Conservation (phyloP, 1,284 basidiomycete species). For the Cutaneotrichosporon sp. region DNA sequence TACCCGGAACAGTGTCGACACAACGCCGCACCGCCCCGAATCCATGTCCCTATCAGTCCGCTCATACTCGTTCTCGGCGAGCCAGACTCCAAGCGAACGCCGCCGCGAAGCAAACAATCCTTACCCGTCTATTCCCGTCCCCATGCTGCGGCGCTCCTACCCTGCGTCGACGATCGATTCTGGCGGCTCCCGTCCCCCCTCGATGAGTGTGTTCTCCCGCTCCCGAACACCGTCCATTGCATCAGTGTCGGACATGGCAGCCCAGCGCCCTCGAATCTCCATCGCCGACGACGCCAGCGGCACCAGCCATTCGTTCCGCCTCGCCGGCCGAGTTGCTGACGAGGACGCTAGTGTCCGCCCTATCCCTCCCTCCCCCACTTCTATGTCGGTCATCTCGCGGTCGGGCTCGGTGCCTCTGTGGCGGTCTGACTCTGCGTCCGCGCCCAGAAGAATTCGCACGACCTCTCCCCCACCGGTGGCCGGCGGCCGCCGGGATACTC, state of each 20-base stretch:
- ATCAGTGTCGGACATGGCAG: slow-evolving; percentile 18
- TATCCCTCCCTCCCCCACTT: slow-evolving; percentile 74
- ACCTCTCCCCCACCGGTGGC: not conserved
- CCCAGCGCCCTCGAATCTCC: slow-evolving; percentile 14
- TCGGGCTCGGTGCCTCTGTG: slow-evolving; percentile 18
- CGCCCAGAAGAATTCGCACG: not conserved
- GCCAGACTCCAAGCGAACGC: slow-evolving; percentile 18
- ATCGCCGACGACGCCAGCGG: slow-evolving; percentile 18
- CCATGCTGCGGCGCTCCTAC: slow-evolving; percentile 19
- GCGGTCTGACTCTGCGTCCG: slow-evolving; percentile 9
- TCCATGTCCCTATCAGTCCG: slow-evolving; percentile 47
- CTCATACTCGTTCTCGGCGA: slow-evolving; percentile 17
- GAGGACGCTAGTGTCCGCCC: slow-evolving; percentile 84
- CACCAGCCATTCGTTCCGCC: not conserved
- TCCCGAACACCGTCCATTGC: slow-evolving; percentile 29
- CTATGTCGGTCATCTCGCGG: slow-evolving; percentile 28
- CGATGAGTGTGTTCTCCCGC: slow-evolving; percentile 24
- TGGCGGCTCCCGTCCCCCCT: slow-evolving; percentile 18
- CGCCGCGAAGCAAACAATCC: slow-evolving; percentile 42
- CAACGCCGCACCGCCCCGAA: slow-evolving; percentile 19
- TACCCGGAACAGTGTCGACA: slow-evolving; percentile 17
- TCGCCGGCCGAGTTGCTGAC: slow-evolving; percentile 60
- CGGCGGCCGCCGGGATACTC: slow-evolving; percentile 5
- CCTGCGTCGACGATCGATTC: slow-evolving; percentile 28
- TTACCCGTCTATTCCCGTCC: slow-evolving; percentile 43